phyloP scores from a whole-genome alignment of 2,329 filamentous ascomycete genomes.

The Hawksworthiomyces lignivorus region DNA sequence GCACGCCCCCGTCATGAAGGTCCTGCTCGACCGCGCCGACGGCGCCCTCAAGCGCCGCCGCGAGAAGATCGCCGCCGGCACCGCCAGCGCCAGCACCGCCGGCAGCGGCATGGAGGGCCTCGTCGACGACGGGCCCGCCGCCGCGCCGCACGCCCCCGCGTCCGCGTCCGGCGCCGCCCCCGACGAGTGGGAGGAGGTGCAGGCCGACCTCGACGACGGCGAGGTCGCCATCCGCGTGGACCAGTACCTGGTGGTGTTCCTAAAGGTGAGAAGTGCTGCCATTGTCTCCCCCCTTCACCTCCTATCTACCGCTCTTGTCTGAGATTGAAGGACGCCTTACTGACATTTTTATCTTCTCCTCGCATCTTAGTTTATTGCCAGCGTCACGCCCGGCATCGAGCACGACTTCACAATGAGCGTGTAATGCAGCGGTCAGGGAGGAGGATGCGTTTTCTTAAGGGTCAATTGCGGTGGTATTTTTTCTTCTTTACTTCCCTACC shows the following conservation, averaged over 20 bases:
- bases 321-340: too few species aligned
- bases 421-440: slow-evolving; percentile 26
- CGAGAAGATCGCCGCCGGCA: slow-evolving; percentile 62
- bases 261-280: slow-evolving; percentile 54
- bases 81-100: slow-evolving; percentile 55
- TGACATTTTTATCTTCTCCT: too few species aligned
- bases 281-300: background rate
- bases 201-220: slow-evolving; percentile 56
- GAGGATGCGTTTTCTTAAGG: background rate
- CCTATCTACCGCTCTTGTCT: too few species aligned
- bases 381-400: slow-evolving; percentile 93
- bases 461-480: too few species aligned
- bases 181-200: slow-evolving; percentile 60
- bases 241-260: slow-evolving; percentile 78
- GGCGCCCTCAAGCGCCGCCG: slow-evolving; percentile 82
- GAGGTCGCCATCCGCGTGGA: slow-evolving; percentile 81
- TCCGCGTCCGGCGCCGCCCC: slow-evolving; percentile 41
- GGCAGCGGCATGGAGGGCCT: slow-evolving; percentile 37
- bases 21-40: slow-evolving; percentile 88
- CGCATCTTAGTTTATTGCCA: slow-evolving; percentile 60
- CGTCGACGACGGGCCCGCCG: slow-evolving; percentile 7
- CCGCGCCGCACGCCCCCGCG: slow-evolving; percentile 20
- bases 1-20: slow-evolving; percentile 97
- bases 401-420: slow-evolving; percentile 97
- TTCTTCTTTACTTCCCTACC: too few species aligned